Conservation (phyloP, 2,329 filamentous ascomycete genomes). For the Aspergillus piperis region DNA sequence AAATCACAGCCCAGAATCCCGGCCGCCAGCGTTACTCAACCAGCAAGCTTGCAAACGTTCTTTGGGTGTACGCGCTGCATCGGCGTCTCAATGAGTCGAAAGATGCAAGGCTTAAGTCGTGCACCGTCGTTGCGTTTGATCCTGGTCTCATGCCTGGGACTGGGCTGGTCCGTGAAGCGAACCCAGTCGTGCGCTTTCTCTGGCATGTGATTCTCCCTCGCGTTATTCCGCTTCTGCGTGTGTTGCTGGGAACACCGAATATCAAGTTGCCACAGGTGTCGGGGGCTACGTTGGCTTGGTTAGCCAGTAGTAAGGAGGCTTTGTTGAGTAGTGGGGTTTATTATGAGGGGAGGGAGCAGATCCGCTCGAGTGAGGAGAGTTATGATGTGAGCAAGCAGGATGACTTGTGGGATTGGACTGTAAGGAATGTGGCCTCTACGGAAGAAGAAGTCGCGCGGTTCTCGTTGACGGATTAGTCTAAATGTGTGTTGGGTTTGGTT, state of each 20-base stretch:
- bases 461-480: background rate
- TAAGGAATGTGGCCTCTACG: slow-evolving; percentile 20
- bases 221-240: background rate
- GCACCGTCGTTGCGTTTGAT: slow-evolving; percentile 9
- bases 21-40: slow-evolving; percentile 48
- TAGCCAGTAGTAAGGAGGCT: slow-evolving; percentile 38
- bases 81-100: slow-evolving; percentile 33
- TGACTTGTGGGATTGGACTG: slow-evolving; percentile 54
- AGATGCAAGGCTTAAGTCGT: slow-evolving; percentile 26
- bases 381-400: slow-evolving; percentile 51
- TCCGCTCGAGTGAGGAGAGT: slow-evolving; percentile 47
- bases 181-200: background rate
- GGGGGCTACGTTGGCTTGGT: slow-evolving; percentile 17
- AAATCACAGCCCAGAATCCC: slow-evolving; percentile 26
- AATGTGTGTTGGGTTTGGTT: background rate
- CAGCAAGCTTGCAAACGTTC: slow-evolving; percentile 51
- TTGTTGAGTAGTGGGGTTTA: slow-evolving; percentile 42
- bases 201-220: slow-evolving; percentile 1
- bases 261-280: slow-evolving; percentile 1
- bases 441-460: background rate
- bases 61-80: slow-evolving; percentile 52
- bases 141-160: slow-evolving; percentile 10
- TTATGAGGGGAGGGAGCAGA: slow-evolving; percentile 46
- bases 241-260: slow-evolving; percentile 2
- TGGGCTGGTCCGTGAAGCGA: background rate